A percentile compares a stretch with the other conserved stretches of the same genome.
Evolutionary conservation across 176 grass and related monocot species (phyloP).

Genomic region (Avena eriantha): DNA sequence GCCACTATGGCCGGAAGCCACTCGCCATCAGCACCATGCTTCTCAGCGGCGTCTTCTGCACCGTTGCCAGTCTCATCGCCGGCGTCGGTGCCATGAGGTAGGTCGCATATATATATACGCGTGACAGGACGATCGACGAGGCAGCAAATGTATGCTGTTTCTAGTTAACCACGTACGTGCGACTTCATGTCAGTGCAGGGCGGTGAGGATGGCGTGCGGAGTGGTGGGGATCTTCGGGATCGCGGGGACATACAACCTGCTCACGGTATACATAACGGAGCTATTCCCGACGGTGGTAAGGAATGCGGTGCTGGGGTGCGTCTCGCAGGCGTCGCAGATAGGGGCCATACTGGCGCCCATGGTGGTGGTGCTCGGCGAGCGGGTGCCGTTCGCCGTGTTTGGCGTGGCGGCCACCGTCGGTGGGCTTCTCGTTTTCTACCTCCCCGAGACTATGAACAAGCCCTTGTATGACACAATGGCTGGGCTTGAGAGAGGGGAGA

Average conservation of each 20-base stretch:
- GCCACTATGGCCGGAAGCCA: slow-evolving; percentile 50
- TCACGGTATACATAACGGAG: slow-evolving; percentile 87
- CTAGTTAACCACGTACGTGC: not conserved
- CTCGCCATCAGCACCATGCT: slow-evolving; percentile 62
- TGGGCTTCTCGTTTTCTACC: slow-evolving; percentile 54
- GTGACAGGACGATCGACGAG: no score
- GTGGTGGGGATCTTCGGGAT: slow-evolving; percentile 85
- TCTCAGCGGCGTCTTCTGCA: slow-evolving; percentile 70
- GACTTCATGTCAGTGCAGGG: slow-evolving; percentile 6
- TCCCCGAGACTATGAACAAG: slow-evolving; percentile 87
- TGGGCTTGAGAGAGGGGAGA: slow-evolving; percentile 72
- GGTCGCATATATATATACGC: no score
- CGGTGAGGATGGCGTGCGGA: slow-evolving; percentile 72
- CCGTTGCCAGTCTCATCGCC: slow-evolving; percentile 49
- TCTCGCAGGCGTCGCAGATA: slow-evolving; percentile 72
- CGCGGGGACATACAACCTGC: slow-evolving; percentile 82
- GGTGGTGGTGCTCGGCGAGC: slow-evolving; percentile 72
- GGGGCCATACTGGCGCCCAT: slow-evolving; percentile 80
- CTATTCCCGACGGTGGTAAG: slow-evolving; percentile 88
- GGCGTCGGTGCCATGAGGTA: slow-evolving; percentile 50
- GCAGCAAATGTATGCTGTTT: not conserved
- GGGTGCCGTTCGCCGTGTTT: slow-evolving; percentile 77
- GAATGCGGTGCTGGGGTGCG: slow-evolving; percentile 79
- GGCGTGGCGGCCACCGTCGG: slow-evolving; percentile 66
- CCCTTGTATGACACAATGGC: slow-evolving; percentile 91